Conservation (phyloP, 2,329 filamentous ascomycete species). For the Eutypella sp. region DNA sequence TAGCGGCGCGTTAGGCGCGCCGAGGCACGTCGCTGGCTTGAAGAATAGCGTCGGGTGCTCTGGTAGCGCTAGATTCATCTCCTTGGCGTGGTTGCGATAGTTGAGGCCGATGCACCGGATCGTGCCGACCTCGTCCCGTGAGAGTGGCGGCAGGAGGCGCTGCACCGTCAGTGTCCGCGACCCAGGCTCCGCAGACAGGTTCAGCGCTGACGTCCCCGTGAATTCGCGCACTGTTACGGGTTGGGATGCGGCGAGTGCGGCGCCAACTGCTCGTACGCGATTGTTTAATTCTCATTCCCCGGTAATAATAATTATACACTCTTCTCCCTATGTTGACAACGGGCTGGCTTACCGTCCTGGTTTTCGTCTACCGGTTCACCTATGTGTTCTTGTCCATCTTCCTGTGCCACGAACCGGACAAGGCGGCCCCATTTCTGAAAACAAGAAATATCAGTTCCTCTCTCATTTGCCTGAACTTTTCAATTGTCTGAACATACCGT, state of each 20-base stretch:
- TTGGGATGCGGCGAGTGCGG: slow-evolving; percentile 2
- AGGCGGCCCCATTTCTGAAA: slow-evolving; percentile 6
- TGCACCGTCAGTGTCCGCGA: background rate
- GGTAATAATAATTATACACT: background rate
- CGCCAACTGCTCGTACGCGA: slow-evolving; percentile 4
- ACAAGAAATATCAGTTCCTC: background rate
- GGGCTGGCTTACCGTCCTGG: slow-evolving; percentile 3
- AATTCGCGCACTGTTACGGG: slow-evolving; percentile 2
- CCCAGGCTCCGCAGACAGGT: slow-evolving; percentile 1
- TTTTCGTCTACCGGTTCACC: slow-evolving; percentile 6
- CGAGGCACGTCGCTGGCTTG: slow-evolving; percentile 32
- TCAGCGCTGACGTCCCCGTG: slow-evolving; percentile 2
- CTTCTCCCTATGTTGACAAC: too few species aligned
- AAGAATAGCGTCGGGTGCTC: slow-evolving; percentile 33
- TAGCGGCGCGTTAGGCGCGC: slow-evolving; percentile 24
- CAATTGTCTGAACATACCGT: background rate
- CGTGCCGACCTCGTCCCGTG: slow-evolving; percentile 3
- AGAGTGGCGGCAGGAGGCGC: slow-evolving; percentile 5
- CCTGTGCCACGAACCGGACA: slow-evolving; percentile 7
- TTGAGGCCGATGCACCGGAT: slow-evolving; percentile 9
- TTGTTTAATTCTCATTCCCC: background rate
- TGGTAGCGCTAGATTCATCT: slow-evolving; percentile 7
- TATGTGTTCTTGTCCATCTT: slow-evolving; percentile 4
- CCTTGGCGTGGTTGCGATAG: slow-evolving; percentile 40
- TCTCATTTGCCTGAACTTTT: background rate